Evolutionary conservation across 164 flowering plant genomes (phyloP), one percentile per base, ranked within the genome.

Genomic region (Berberis vulgaris): DNA sequence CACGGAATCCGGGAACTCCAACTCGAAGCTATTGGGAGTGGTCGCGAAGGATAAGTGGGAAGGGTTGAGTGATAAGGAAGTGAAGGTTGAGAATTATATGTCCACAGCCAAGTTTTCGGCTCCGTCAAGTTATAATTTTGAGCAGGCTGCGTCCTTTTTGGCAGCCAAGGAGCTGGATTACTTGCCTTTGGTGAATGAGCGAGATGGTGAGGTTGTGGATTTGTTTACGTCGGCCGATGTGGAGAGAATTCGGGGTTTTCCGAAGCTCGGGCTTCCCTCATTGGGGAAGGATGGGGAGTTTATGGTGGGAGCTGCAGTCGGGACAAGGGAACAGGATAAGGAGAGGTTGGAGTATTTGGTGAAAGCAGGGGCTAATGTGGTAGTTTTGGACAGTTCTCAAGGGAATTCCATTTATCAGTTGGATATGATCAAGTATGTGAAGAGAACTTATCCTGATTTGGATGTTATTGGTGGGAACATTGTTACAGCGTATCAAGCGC

Each of bases 391-490:
- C 80, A 93, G 98, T 65, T 93, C 96, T n/a, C 98, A 90, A 55
- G 98, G 98, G 67, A 86, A 93, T 65, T 93, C 98, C 0, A 78
- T 70, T 62, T 93, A 93, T 71, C 98, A 93, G 77, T 71, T 84
- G 45, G 97, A 93, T 54, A 90, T 93, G 98, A 88, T 86, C 38
- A 88, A 85, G 81, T 76, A 85, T 74, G 79, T 78, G 53, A 93
- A 90, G 80, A 79, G 57, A 61, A 81, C 74, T 0, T 87, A 80
- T 64, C 92, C 90, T 0, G 79, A 77, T 11, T 41, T 93, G 72
- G 98, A 93, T 80, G 84, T 92, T 69, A 82, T 93, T 62, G 97
- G 90, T 52, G 97, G 98, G 55, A 93, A 93, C 73, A 87, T 93
- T 7, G 98, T 90, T 45, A 88, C 98, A 0, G 74, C 74, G 50